These are phyloP conservation scores for Calonectria henricotiae DNA, from an alignment of 2,329 filamentous ascomycete genomes.

Conservation along the genomic window DNA sequence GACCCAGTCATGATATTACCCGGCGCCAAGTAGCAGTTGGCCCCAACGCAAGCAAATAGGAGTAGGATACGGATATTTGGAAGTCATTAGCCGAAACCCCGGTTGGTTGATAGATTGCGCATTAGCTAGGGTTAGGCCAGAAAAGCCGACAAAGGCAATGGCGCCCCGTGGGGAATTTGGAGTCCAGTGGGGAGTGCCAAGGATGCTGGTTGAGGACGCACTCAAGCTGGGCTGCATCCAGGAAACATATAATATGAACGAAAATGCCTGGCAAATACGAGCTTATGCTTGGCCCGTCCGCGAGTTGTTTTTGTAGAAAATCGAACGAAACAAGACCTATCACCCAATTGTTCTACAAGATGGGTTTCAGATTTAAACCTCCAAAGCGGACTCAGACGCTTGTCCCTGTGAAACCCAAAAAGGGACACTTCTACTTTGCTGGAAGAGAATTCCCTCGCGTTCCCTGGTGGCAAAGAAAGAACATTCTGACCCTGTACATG, in stretches of 20 bases:
- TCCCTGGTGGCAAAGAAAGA: conserved; percentile 26
- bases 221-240: not conserved
- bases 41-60: conserved; percentile 4
- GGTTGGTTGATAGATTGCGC: conserved; percentile 12
- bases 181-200: conserved; percentile 14
- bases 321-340: not conserved
- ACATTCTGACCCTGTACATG: conserved; percentile 25
- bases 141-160: not conserved
- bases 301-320: not conserved
- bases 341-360: not conserved
- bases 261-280: not conserved
- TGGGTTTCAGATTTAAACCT: conserved; percentile 20
- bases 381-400: conserved; percentile 21
- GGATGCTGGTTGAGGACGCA: conserved; percentile 10
- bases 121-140: not conserved
- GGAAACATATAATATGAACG: not conserved
- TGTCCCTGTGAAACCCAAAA: conserved; percentile 24
- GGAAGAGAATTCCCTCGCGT: conserved; percentile 24
- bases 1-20: conserved; percentile 12
- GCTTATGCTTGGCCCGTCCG: not conserved
- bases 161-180: conserved; percentile 16
- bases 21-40: conserved; percentile 14
- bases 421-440: conserved; percentile 31
- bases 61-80: conserved; percentile 4
- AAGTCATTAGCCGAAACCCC: conserved; percentile 16